Conservation (phyloP, 2,329 filamentous ascomycete species). For the Conoideocrella luteorostrata region DNA sequence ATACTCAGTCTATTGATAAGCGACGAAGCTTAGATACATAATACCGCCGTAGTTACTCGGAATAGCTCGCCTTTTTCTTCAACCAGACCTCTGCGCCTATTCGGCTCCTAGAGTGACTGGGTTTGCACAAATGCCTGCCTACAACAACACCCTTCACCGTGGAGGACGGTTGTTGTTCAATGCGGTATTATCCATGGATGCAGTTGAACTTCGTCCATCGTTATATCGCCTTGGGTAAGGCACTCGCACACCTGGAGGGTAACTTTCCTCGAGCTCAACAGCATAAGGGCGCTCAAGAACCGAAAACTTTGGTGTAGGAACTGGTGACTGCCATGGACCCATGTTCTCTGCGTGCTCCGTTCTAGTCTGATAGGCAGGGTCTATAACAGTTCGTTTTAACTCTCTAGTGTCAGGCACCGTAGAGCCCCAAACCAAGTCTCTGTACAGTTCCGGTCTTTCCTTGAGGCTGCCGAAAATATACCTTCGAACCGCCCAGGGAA, state of each 20-base stretch:
- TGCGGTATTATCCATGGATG: not conserved
- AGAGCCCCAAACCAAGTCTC: slow-evolving; percentile 25
- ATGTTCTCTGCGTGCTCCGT: not conserved
- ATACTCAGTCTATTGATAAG: too few species aligned
- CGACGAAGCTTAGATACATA: too few species aligned
- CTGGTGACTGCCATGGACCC: not conserved
- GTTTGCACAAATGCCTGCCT: too few species aligned
- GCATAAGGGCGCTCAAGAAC: not conserved
- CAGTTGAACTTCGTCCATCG: not conserved
- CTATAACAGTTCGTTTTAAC: not conserved
- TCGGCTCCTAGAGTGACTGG: too few species aligned
- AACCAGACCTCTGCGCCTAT: too few species aligned
- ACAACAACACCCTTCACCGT: not conserved
- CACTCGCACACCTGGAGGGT: slow-evolving; percentile 1
- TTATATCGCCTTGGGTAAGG: not conserved
- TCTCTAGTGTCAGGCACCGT: slow-evolving; percentile 2
- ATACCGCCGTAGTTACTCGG: too few species aligned
- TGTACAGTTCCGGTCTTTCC: slow-evolving; percentile 25
- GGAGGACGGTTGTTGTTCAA: not conserved
- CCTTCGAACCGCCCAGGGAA: slow-evolving; percentile 28
- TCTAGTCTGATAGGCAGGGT: not conserved
- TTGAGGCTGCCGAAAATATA: slow-evolving; percentile 17
- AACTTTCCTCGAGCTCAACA: slow-evolving; percentile 4
- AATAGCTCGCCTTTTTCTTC: too few species aligned
- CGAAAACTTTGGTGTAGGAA: not conserved